These are phyloP conservation scores for Atkinsonella hypoxylon DNA, from an alignment of 2,329 filamentous ascomycete species.

Conservation along the genomic window DNA sequence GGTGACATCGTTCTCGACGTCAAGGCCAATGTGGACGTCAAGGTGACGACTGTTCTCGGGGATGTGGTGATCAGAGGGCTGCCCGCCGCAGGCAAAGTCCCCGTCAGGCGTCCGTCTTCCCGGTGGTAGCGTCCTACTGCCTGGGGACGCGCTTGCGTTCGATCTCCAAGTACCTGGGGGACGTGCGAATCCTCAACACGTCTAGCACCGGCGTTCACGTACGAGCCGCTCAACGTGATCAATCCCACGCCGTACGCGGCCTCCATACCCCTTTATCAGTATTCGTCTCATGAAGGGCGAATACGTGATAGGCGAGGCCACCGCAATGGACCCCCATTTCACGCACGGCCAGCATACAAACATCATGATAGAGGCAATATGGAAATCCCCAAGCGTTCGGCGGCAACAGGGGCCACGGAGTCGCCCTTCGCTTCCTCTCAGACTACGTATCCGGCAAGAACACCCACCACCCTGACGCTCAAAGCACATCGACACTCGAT, in stretches of 20 bases:
- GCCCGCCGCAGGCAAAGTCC: conserved; percentile 74
- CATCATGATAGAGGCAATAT: conserved; percentile 54
- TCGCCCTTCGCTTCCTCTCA: conserved; percentile 65
- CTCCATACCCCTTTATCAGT: conserved; percentile 67
- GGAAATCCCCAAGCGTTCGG: conserved; percentile 57
- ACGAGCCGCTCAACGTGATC: conserved; percentile 66
- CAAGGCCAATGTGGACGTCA: conserved; percentile 69
- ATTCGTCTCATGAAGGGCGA: conserved; percentile 65
- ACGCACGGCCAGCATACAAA: conserved; percentile 60
- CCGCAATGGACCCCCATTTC: conserved; percentile 50
- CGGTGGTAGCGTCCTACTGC: conserved; percentile 25
- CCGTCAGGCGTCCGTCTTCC: conserved; percentile 79
- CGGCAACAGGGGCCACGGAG: conserved; percentile 45
- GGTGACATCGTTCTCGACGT: conserved; percentile 61
- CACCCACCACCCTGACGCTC: conserved; percentile 64
- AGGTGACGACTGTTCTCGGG: conserved; percentile 71
- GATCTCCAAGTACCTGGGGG: conserved; percentile 56
- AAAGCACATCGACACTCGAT: conserved; percentile 61
- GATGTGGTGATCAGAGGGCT: conserved; percentile 70
- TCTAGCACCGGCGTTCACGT: conserved; percentile 59
- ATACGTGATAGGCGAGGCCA: conserved; percentile 64
- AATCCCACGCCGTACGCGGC: conserved; percentile 87
- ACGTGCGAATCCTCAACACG: conserved; percentile 62
- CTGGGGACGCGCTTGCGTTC: conserved; percentile 35
- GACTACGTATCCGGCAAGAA: conserved; percentile 83